phyloP scores from a whole-genome alignment of 176 grass and related monocot genomes.

The Rhynchospora breviuscula region DNA sequence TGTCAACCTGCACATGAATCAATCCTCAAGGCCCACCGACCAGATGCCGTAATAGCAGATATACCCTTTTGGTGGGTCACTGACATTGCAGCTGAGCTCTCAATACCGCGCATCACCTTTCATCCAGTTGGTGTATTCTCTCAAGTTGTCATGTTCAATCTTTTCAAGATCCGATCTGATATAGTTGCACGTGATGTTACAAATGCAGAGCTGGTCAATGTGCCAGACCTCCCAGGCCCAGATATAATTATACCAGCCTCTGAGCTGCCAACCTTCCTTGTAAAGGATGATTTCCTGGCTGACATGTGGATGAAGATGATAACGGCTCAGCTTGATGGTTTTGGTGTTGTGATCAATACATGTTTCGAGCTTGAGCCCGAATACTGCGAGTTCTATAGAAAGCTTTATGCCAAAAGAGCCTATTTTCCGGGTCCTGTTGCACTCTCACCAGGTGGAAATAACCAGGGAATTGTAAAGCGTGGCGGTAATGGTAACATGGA shows the following conservation, averaged over 20 bases:
- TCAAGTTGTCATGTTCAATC: constrained; percentile 54
- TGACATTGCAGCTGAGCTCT: constrained; percentile 40
- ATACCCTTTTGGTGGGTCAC: constrained; percentile 50
- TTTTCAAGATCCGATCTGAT: constrained; percentile 30
- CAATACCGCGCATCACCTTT: constrained; percentile 60
- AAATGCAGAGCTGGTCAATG: constrained; percentile 1
- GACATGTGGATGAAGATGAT: constrained; percentile 39
- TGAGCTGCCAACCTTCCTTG: constrained; percentile 66
- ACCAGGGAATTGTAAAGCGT: constrained; percentile 12
- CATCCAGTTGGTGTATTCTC: constrained; percentile 61
- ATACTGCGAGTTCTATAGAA: constrained; percentile 60
- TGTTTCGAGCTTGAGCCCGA: constrained; percentile 47
- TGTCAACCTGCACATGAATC: constrained; percentile 33
- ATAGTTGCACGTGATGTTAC: constrained; percentile 20
- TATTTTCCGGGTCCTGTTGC: constrained; percentile 67
- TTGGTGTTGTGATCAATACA: constrained; percentile 69
- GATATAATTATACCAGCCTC: constrained; percentile 47
- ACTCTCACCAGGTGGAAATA: not conserved
- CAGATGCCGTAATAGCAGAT: constrained; percentile 59
- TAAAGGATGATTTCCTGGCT: constrained; percentile 43
- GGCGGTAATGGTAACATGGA: constrained; percentile 24
- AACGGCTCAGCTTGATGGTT: constrained; percentile 43
- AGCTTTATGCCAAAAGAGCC: constrained; percentile 46
- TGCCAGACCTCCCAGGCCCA: constrained; percentile 44
- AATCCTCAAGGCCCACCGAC: constrained; percentile 48